Evolutionary conservation across 768 basidiomycete genomes (phyloP).

Genomic region (Lentinus tigrinus): DNA sequence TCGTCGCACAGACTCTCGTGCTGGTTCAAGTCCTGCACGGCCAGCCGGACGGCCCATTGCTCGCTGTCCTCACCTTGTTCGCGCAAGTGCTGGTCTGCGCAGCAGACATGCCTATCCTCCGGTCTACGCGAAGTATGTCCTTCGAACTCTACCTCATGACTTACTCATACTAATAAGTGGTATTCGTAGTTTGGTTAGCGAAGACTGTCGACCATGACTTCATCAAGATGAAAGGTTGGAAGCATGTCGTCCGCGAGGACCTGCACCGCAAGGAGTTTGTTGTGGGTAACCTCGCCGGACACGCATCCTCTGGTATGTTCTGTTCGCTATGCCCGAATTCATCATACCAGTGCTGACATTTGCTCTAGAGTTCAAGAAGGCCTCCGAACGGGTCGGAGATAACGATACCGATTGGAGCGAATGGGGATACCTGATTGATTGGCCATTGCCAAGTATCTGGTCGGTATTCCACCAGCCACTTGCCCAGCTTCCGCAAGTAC

Average conservation of each 20-base stretch:
- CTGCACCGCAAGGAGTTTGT: slow-evolving; percentile 72
- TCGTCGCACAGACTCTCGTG: slow-evolving; percentile 61
- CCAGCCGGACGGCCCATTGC: slow-evolving; percentile 60
- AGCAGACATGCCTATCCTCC: background rate
- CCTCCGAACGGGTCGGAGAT: slow-evolving; percentile 34
- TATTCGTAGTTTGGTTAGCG: slow-evolving; percentile 58
- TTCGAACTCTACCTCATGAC: background rate
- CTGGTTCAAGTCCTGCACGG: slow-evolving; percentile 53
- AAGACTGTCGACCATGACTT: slow-evolving; percentile 63
- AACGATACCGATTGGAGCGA: slow-evolving; percentile 37
- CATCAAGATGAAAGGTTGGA: slow-evolving; percentile 61
- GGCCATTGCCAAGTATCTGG: background rate
- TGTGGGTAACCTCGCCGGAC: slow-evolving; percentile 57
- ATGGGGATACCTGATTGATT: background rate
- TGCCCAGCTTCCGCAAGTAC: slow-evolving; percentile 4
- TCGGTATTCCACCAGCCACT: background rate
- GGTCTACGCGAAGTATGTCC: background rate
- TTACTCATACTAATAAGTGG: background rate
- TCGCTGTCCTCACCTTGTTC: slow-evolving; percentile 55
- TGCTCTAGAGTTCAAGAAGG: slow-evolving; percentile 31
- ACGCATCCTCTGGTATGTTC: slow-evolving; percentile 50
- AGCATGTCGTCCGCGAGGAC: slow-evolving; percentile 49
- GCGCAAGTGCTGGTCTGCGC: slow-evolving; percentile 41
- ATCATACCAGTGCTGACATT: background rate
- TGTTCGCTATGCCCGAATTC: background rate